Percentiles rank a stretch among this genome's conserved stretches.
Conservation (phyloP, 352 stramenopile genomes). For the Peronospora belbahrii region DNA sequence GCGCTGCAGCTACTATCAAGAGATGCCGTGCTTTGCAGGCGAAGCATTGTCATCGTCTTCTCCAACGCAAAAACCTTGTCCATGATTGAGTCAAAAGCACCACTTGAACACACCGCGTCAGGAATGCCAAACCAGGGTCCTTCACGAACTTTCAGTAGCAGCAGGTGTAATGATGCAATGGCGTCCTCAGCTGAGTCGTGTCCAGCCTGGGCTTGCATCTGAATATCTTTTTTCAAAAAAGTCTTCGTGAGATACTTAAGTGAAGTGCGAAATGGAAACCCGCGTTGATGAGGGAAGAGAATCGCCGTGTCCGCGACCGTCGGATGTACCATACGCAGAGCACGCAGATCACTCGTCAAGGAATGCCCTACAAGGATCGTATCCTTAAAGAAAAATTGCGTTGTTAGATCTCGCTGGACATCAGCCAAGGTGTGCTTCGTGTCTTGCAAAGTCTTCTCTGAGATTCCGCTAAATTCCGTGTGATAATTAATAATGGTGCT, state of each 20-base stretch:
- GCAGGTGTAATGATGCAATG: slow-evolving; percentile 64
- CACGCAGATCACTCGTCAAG: slow-evolving; percentile 78
- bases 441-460: slow-evolving; percentile 48
- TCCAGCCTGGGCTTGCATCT: slow-evolving; percentile 47
- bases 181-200: slow-evolving; percentile 85
- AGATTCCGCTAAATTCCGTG: slow-evolving; percentile 87
- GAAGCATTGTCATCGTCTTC: slow-evolving; percentile 49
- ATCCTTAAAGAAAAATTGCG: slow-evolving; percentile 54
- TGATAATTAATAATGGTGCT: slow-evolving; percentile 86
- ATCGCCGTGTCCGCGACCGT: slow-evolving; percentile 72
- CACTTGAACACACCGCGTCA: slow-evolving; percentile 25
- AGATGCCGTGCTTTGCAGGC: slow-evolving; percentile 14
- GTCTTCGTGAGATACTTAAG: slow-evolving; percentile 82
- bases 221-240: slow-evolving; percentile 73
- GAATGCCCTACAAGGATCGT: slow-evolving; percentile 84
- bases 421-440: slow-evolving; percentile 59
- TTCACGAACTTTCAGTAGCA: slow-evolving; percentile 61
- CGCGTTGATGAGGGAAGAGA: slow-evolving; percentile 75
- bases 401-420: slow-evolving; percentile 54
- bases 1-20: slow-evolving; percentile 1
- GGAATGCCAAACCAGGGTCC: slow-evolving; percentile 71
- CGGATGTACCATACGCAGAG: slow-evolving; percentile 65
- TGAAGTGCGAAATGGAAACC: slow-evolving; percentile 75
- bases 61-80: slow-evolving; percentile 42
- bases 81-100: slow-evolving; percentile 58